Percentiles rank a stretch among this genome's conserved stretches.
phyloP scores from a whole-genome alignment of 2,329 filamentous ascomycete genomes.

The Arthrobotrys conoides region DNA sequence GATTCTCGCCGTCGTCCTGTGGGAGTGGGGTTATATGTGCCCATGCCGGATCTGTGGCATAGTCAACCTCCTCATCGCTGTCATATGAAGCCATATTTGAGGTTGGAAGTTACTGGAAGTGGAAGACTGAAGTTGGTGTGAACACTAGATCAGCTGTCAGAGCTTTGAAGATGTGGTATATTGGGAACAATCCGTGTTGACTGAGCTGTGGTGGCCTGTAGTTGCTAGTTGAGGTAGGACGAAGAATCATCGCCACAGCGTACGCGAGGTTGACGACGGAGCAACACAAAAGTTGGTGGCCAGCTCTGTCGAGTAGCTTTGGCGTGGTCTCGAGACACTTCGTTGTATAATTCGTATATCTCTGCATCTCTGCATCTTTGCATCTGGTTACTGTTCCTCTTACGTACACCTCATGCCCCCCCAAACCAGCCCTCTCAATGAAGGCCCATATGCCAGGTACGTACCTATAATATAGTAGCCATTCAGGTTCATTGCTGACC shows the following conservation, averaged over 20 bases:
- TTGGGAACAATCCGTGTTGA: neutral
- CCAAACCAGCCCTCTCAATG: neutral
- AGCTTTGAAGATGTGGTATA: neutral
- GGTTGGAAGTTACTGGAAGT: neutral
- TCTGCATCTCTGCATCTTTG: too few relatives aligned
- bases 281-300: conserved; percentile 1
- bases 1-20: conserved; percentile 84
- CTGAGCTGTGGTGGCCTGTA: neutral
- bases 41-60: conserved; percentile 72
- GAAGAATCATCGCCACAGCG: conserved; percentile 1
- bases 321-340: too few relatives aligned
- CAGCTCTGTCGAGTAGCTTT: neutral
- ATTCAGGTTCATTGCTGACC: conserved; percentile 8
- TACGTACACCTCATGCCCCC: neutral
- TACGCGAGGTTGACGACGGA: conserved; percentile 6
- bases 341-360: neutral
- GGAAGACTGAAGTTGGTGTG: neutral
- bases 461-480: neutral
- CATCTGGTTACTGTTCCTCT: neutral
- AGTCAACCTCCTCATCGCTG: conserved; percentile 47
- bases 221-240: neutral
- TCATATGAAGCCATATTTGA: conserved; percentile 34
- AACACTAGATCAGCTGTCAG: too few relatives aligned
- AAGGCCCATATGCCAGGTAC: conserved; percentile 1
- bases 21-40: conserved; percentile 86